Evolutionary conservation across 495 filamentous ascomycete genomes (phyloP), one percentile per base, ranked within the genome.

Genomic region (Letharia lupina): DNA sequence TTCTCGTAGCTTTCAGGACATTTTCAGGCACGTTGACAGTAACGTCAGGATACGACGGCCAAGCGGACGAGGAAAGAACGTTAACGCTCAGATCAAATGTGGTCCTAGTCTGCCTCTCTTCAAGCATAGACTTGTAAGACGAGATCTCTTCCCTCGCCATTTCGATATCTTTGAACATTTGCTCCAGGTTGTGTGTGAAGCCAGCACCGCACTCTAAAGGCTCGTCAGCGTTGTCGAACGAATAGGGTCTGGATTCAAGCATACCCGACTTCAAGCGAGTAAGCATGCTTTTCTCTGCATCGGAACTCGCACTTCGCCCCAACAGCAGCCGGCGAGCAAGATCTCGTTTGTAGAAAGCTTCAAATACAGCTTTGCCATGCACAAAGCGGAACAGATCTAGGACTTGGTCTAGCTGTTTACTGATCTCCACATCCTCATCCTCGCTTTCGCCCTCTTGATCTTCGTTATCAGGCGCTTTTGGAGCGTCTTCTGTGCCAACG

Each of bases 121-220:
- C 79, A 61, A 81, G 74, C 23, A 80, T 74, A 35, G 80, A 77
- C 66, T 85, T 91, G 78, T 92, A 97, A 0, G 88, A 86, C 7
- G 75, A 65, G 81, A 96, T 91, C 71, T 95, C 91, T 65, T 96
- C 93, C 44, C 86, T 84, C 16, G 88, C 89, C 62, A 97, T 81
- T 67, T 96, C 93, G 75, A 97, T 90, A 71, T 99, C 94, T 72
- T 96, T 96, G 80, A 99, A 98, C 94, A 99, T 99, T 44, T 91
- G 89, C 75, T 99, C 94, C 3, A 99, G 82, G 71, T 99, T 98
- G 70, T 96, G 91, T 1, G 95, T 98, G 73, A 98, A 98, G 68
- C 82, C 87, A 4, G 89, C 87, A 37, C 95, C 95, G 73, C 94
- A 98, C 78, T 98, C 93, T 86, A 64, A 15, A 61, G 4, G 6